Evolutionary conservation across 768 basidiomycete species (phyloP).

Genomic region (Glaciozyma martinii): DNA sequence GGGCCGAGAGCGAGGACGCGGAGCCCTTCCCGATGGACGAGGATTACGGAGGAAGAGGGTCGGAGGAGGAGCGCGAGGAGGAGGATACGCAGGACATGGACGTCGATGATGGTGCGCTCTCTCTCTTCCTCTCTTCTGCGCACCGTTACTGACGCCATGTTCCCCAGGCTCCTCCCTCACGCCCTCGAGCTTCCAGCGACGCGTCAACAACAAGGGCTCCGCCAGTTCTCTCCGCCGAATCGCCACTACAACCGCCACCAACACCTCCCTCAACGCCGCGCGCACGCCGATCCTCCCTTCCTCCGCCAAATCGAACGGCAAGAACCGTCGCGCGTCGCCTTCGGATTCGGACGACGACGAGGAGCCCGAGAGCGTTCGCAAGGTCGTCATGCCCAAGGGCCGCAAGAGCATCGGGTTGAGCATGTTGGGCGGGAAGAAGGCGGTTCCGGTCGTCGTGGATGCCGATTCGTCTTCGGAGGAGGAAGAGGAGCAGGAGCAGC

Average conservation of each 20-base stretch:
- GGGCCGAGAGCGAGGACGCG: background rate
- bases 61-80: constrained; percentile 3
- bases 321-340: background rate
- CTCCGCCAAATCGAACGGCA: background rate
- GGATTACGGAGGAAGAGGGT: constrained; percentile 1
- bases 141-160: background rate
- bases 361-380: constrained; percentile 9
- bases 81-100: constrained; percentile 13
- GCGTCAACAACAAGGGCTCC: constrained; percentile 3
- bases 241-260: background rate
- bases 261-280: background rate
- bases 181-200: constrained; percentile 9
- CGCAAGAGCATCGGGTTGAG: background rate
- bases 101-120: constrained; percentile 14
- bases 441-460: background rate
- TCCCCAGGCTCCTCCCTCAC: constrained; percentile 6
- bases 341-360: constrained; percentile 10
- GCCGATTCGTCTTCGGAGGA: background rate
- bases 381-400: background rate
- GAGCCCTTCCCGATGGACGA: background rate
- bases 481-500: constrained; percentile 1
- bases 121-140: background rate
- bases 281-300: background rate
- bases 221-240: constrained; percentile 19
- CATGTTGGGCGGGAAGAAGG: background rate